phyloP scores from a whole-genome alignment of 192 early-diverging fungal genomes.

The Coemansia sp. region DNA sequence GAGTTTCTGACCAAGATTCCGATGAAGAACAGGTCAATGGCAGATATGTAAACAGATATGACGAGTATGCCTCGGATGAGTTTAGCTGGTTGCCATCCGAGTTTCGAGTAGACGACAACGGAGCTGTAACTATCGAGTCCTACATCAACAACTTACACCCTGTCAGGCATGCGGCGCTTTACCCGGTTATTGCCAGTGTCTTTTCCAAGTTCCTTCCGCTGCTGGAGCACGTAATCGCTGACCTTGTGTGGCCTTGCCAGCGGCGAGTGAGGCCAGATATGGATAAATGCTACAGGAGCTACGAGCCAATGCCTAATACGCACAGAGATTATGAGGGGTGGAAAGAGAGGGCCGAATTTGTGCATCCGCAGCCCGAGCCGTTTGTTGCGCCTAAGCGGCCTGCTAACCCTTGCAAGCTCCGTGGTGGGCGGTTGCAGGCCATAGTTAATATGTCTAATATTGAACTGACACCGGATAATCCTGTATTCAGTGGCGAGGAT shows the following conservation, averaged over 20 bases:
- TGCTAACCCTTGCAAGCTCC: constrained; percentile 25
- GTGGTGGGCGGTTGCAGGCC: constrained; percentile 26
- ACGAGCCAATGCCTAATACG: neutral
- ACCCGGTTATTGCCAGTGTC: constrained; percentile 55
- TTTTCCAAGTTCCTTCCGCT: constrained; percentile 64
- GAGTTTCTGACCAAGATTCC: neutral
- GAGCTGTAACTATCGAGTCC: constrained; percentile 51
- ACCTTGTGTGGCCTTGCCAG: constrained; percentile 10
- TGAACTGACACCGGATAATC: constrained; percentile 61
- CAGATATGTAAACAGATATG: neutral
- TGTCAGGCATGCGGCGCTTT: constrained; percentile 50
- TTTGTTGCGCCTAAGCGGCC: constrained; percentile 33
- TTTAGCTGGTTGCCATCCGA: constrained; percentile 70
- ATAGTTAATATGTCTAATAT: constrained; percentile 68
- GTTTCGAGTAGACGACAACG: constrained; percentile 57
- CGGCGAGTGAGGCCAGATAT: neutral
- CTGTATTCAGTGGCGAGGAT: constrained; percentile 37
- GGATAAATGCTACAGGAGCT: neutral
- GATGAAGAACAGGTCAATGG: neutral
- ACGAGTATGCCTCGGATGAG: neutral
- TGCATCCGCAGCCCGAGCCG: constrained; percentile 42
- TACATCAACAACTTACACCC: constrained; percentile 82
- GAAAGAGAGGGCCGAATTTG: constrained; percentile 11
- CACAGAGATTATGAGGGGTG: neutral
- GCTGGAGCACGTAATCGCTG: constrained; percentile 61